phyloP scores from a whole-genome alignment of 352 stramenopile species.

The Phytophthora pistaciae region DNA sequence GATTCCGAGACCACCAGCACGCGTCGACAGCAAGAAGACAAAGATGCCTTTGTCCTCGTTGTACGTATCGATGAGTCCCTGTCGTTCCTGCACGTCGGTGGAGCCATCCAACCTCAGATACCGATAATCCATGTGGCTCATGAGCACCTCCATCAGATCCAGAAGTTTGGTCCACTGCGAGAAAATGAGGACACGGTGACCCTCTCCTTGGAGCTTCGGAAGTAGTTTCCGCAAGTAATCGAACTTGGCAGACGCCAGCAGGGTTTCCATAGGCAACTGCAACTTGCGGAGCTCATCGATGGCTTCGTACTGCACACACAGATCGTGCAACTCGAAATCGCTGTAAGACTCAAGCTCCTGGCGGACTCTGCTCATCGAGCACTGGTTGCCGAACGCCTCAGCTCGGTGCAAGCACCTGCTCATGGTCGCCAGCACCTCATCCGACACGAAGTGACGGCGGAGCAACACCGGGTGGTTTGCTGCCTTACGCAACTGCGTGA shows the following conservation, averaged over 20 bases:
- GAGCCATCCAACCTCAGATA: constrained; percentile 86
- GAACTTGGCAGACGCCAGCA: constrained; percentile 97
- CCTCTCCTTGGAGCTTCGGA: constrained; percentile 84
- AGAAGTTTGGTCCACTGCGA: constrained; percentile 97
- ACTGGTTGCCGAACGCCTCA: constrained; percentile 89
- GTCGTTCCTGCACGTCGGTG: constrained; percentile 77
- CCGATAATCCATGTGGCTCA: constrained; percentile 77
- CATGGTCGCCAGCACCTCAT: constrained; percentile 86
- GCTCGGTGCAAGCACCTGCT: constrained; percentile 79
- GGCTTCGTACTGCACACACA: constrained; percentile 90
- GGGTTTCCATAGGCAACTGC: constrained; percentile 85
- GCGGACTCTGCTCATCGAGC: constrained; percentile 82
- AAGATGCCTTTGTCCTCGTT: constrained; percentile 94
- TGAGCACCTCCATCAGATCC: constrained; percentile 93
- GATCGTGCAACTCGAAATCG: constrained; percentile 97
- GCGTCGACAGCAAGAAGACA: constrained; percentile 97
- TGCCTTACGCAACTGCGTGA: constrained; percentile 97
- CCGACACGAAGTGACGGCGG: constrained; percentile 78
- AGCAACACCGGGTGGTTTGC: constrained; percentile 98
- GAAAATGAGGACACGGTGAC: constrained; percentile 97
- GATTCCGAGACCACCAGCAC: constrained; percentile 98
- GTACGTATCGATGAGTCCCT: constrained; percentile 87
- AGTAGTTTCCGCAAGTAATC: constrained; percentile 90
- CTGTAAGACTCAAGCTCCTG: constrained; percentile 95
- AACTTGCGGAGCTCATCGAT: constrained; percentile 87